Percentiles rank a stretch among this genome's conserved stretches.
Evolutionary conservation across 768 basidiomycete genomes (phyloP).

Genomic region (Brasilioporus rufonigricans): DNA sequence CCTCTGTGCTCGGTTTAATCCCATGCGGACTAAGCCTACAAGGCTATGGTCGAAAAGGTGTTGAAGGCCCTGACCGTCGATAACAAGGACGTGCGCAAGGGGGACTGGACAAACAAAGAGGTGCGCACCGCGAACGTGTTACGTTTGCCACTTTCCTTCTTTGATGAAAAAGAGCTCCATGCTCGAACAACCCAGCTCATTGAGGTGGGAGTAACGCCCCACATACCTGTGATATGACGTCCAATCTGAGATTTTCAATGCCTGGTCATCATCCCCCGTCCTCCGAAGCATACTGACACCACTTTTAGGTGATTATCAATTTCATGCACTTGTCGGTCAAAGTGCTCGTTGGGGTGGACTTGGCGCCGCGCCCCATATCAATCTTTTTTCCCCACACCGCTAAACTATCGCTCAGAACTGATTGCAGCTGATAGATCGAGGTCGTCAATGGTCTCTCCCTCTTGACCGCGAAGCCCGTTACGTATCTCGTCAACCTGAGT

Average conservation of each 20-base stretch:
- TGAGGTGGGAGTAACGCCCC: constrained; percentile 93
- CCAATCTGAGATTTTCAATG: constrained; percentile 38
- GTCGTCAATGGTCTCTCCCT: constrained; percentile 86
- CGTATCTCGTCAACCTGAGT: constrained; percentile 95
- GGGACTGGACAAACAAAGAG: constrained; percentile 96
- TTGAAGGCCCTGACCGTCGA: constrained; percentile 75
- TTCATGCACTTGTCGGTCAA: constrained; percentile 40
- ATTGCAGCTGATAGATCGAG: constrained; percentile 60
- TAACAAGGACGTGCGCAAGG: constrained; percentile 88
- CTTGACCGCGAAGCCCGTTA: constrained; percentile 95
- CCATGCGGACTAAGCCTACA: constrained; percentile 15
- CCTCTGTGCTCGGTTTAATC: background rate
- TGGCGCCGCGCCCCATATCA: constrained; percentile 58
- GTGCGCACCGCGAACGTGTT: constrained; percentile 41
- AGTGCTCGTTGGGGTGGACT: constrained; percentile 79
- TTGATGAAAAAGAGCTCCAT: constrained; percentile 77
- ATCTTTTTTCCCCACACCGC: background rate
- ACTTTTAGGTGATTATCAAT: constrained; percentile 22
- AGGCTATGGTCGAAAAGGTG: constrained; percentile 88
- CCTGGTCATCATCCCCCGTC: background rate
- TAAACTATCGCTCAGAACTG: constrained; percentile 8
- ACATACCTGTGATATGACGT: constrained; percentile 64
- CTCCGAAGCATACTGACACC: constrained; percentile 5
- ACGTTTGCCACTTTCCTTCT: constrained; percentile 10
- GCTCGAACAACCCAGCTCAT: constrained; percentile 96